phyloP scores from a whole-genome alignment of 306 rosid genomes.

The Quercus variabilis region DNA sequence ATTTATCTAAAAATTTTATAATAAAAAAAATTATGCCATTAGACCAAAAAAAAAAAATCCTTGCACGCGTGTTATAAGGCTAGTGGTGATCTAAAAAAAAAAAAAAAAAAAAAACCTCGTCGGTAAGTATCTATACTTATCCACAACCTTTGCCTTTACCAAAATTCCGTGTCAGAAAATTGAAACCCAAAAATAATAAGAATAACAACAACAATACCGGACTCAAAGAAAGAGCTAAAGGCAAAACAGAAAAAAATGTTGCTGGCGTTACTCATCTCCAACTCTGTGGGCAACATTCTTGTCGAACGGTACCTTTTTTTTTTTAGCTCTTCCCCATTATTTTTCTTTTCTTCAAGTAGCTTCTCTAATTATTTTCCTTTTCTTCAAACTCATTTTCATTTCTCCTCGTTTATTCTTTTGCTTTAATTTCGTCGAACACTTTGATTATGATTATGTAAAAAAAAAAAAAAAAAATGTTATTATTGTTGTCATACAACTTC shows the following conservation, averaged over 20 bases:
- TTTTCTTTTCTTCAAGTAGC: neutral
- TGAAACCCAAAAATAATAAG: too few species aligned
- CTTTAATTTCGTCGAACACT: neutral
- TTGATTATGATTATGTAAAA: neutral
- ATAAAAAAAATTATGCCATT: too few species aligned
- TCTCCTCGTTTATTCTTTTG: neutral
- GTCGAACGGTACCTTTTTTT: neutral
- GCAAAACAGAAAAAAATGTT: neutral
- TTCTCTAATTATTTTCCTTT: neutral
- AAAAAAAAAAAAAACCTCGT: too few species aligned
- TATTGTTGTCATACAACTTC: neutral
- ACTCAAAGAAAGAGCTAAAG: too few species aligned
- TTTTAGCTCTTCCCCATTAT: neutral
- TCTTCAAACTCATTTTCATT: neutral
- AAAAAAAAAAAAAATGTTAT: neutral
- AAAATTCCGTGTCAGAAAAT: neutral
- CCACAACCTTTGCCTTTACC: neutral
- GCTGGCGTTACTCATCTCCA: constrained; percentile 5
- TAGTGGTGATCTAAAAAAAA: too few species aligned
- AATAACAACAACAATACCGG: too few species aligned
- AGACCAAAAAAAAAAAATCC: too few species aligned
- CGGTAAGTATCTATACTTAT: too few species aligned
- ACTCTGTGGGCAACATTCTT: constrained; percentile 4
- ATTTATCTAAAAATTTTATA: too few species aligned
- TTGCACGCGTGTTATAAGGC: too few species aligned